A percentile compares a stretch with the other conserved stretches of the same genome.
Evolutionary conservation across 2,329 filamentous ascomycete genomes (phyloP).

Genomic region (Fusarium sp.): DNA sequence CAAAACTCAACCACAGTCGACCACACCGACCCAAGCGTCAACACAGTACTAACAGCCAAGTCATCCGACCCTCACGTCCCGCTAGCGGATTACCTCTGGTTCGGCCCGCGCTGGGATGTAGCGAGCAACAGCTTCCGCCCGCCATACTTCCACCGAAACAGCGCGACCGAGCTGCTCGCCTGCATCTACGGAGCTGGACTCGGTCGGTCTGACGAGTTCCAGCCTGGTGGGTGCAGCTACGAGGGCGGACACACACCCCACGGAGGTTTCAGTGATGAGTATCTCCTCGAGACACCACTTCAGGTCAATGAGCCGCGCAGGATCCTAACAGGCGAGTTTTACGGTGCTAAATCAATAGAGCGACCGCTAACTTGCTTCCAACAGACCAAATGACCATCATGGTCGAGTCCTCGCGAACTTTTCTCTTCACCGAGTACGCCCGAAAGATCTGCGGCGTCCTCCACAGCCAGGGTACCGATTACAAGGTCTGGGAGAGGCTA

Average conservation of each 20-base stretch:
- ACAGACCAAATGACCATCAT: constrained; percentile 29
- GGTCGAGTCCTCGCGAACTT: constrained; percentile 14
- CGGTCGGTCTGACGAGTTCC: constrained; percentile 13
- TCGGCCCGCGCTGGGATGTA: constrained; percentile 1
- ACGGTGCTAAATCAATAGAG: rapidly evolving
- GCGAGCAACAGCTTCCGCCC: constrained; percentile 11
- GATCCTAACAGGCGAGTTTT: constrained; percentile 10
- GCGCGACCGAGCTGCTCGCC: constrained; percentile 1
- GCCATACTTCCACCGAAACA: constrained; percentile 12
- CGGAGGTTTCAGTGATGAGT: constrained; percentile 16
- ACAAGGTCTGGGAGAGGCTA: constrained; percentile 17
- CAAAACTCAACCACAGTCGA: constrained; percentile 18
- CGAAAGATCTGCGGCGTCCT: constrained; percentile 13
- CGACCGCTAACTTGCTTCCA: not conserved
- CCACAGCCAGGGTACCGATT: constrained; percentile 13
- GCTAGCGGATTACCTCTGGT: constrained; percentile 11
- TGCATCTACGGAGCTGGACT: constrained; percentile 14
- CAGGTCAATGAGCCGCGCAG: constrained; percentile 17
- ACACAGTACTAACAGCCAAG: constrained; percentile 14
- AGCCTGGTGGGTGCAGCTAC: constrained; percentile 10
- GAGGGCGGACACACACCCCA: constrained; percentile 23
- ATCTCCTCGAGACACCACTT: not conserved
- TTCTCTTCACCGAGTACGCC: constrained; percentile 24
- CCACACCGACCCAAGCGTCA: constrained; percentile 18
- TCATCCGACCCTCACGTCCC: constrained; percentile 12